Conservation (phyloP, 140 eudicot genomes). For the Flaveria floridana region DNA sequence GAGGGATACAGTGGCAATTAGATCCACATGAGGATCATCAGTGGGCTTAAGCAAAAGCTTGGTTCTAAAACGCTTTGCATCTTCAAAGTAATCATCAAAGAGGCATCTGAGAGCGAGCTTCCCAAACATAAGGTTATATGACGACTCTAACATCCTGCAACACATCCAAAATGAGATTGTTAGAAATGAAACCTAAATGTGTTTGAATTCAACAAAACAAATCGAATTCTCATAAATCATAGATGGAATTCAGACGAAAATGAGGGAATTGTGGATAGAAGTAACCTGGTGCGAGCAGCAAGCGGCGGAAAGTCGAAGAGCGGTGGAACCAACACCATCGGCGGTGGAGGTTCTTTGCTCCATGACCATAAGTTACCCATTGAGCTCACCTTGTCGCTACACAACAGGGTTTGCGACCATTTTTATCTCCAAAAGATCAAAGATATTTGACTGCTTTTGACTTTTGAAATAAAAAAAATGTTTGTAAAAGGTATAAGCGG, state of each 20-base stretch:
- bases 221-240: too few relatives aligned
- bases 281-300: conserved; percentile 71
- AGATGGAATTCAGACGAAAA: too few relatives aligned
- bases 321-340: conserved; percentile 60
- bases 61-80: conserved; percentile 58
- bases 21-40: conserved; percentile 74
- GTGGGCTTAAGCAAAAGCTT: conserved; percentile 78
- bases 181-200: background rate
- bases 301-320: conserved; percentile 78
- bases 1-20: conserved; percentile 73
- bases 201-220: background rate
- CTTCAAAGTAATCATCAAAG: conserved; percentile 74
- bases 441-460: too few relatives aligned
- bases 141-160: conserved; percentile 83
- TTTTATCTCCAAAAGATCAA: background rate
- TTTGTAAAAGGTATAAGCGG: too few relatives aligned
- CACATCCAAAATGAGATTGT: conserved; percentile 2
- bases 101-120: conserved; percentile 72
- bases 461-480: too few relatives aligned
- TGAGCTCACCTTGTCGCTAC: background rate
- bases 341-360: conserved; percentile 51
- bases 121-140: conserved; percentile 71
- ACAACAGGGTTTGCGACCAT: background rate
- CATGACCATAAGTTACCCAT: conserved; percentile 50
- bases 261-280: background rate